Evolutionary conservation across 164 flowering plant genomes (phyloP), one percentile per base, ranked within the genome.

Genomic region (Dillenia suffruticosa): DNA sequence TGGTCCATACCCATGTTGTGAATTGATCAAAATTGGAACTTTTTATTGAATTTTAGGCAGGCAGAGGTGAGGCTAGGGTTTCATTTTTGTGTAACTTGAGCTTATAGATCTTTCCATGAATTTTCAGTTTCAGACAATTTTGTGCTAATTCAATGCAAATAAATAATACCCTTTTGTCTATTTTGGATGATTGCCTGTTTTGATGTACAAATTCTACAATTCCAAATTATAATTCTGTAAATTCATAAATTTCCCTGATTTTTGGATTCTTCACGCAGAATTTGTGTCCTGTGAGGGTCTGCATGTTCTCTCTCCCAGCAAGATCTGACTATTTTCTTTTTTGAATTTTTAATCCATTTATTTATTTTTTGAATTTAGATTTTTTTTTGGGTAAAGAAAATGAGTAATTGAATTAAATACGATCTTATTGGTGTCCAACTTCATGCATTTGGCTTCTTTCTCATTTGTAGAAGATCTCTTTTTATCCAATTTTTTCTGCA

Each of bases 401-500:
- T 5, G 5, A 32, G 40, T 32, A 5, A 32, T 32, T 32, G 7
- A 32, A 32, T 32, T 32, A 32, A 32, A 32, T 32, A 7, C 26
- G 51, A 43, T 51, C 49, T 49, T 63, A 26, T 55, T 73, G 71
- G 60, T 57, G 68, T 64, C 69, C 70, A 59, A 61, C 61, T 73
- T 65, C 74, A 50, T 70, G 51, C 69, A 67, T 74, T 78, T 74
- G 81, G 81, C 68, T 77, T 77, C 58, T 71, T 80, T 74, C 77
- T 72, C 63, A 76, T 63, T 64, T 70, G 51, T 79, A 70, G 84
- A 46, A 77, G 68, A 63, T 56, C 51, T 71, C 71, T 71, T 70
- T 63, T 72, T 61, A 64, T 71, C 65, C 40, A 5, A 64, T 49
- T 75, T 68, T 51, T 65, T 10, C 77, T 76, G 78, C 67, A 73